A percentile compares a stretch with the other conserved stretches of the same genome.
Conservation (phyloP, 768 basidiomycete species). For the Leccinellum luteum region DNA sequence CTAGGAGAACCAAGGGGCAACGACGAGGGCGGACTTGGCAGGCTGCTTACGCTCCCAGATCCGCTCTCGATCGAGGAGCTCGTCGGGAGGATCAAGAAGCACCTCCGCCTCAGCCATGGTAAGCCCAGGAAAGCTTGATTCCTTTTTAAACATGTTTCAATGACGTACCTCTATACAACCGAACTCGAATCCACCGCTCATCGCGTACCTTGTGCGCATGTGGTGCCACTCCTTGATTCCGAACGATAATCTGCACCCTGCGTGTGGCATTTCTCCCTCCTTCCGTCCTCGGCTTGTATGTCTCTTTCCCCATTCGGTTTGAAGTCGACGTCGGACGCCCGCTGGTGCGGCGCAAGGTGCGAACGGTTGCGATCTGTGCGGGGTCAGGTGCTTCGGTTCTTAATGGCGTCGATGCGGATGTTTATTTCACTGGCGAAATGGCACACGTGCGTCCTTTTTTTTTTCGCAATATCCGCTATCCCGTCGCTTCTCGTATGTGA, state of each 20-base stretch:
- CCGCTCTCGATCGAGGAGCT: slow-evolving; percentile 59
- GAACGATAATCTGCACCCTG: slow-evolving; percentile 13
- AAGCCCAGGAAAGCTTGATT: slow-evolving; percentile 12
- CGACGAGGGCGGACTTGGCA: slow-evolving; percentile 59
- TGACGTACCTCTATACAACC: slow-evolving; percentile 10
- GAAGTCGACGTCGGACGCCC: slow-evolving; percentile 69
- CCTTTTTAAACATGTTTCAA: slow-evolving; percentile 4
- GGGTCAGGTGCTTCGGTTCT: slow-evolving; percentile 85
- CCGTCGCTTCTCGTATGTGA: slow-evolving; percentile 2
- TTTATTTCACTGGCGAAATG: slow-evolving; percentile 94
- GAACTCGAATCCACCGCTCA: not conserved
- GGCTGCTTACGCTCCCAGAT: slow-evolving; percentile 60
- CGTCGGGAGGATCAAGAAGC: slow-evolving; percentile 65
- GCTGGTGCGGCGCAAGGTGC: slow-evolving; percentile 34
- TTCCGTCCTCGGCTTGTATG: slow-evolving; percentile 1
- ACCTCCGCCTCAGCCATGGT: slow-evolving; percentile 62
- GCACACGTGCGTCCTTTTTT: slow-evolving; percentile 59
- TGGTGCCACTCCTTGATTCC: slow-evolving; percentile 9
- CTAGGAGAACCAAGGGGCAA: slow-evolving; percentile 39
- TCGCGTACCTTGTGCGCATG: not conserved
- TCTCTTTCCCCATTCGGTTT: slow-evolving; percentile 9
- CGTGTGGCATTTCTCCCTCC: slow-evolving; percentile 17
- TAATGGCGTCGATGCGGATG: slow-evolving; percentile 68
- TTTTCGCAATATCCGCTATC: slow-evolving; percentile 1
- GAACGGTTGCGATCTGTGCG: slow-evolving; percentile 84